Evolutionary conservation across 2,329 filamentous ascomycete species (phyloP), one percentile per base, ranked within the genome.

Genomic region (Fonsecaea nubica): DNA sequence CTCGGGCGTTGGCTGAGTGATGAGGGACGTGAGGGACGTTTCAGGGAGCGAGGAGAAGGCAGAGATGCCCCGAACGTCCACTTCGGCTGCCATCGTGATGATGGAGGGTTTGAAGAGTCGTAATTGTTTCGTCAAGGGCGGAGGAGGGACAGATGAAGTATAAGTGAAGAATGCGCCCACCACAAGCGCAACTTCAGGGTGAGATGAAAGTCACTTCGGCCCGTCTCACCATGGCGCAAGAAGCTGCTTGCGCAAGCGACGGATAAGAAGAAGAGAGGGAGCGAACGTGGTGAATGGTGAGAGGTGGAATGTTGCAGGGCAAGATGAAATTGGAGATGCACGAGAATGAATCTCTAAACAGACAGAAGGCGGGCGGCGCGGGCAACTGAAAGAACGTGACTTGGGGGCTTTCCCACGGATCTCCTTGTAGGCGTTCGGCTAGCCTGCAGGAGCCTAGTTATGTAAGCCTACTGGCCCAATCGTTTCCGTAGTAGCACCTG

Each of bases 1-100:
- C 12, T 96, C 92, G 69, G 85, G 82, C 3, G 93, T 97, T 68
- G 87, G 87, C 53, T 80, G 79, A 70, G 87, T 82, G 8, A 86
- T 79, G 59, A 89, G 77, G 25, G 84, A 81, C 38, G 83, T 80
- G 61, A 90, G 75, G 7, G 84, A 83, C n/a, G 81, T 75, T 75
- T 88, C 84, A 10, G 86, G 80, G 56, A 89, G 77, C 35, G 82
- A 80, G 74, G 85, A 88, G 72, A 86, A 86, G 60, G 83, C 82
- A 69, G 87, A 82, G 53, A 90, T 77, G 76, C 86, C 88, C 66
- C 85, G 82, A 59, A 86, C 77, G 77, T 89, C 86, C 42, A 89
- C 76, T 61, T 82, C 81, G 58, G 81, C 80, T 76, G 84, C 86
- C 87, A 89, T 89, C 72, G 58, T 73, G 55, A 36, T 25, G 25